Evolutionary conservation across 129 eudicot species (phyloP).

Genomic region (Smallanthus sonchifolius): DNA sequence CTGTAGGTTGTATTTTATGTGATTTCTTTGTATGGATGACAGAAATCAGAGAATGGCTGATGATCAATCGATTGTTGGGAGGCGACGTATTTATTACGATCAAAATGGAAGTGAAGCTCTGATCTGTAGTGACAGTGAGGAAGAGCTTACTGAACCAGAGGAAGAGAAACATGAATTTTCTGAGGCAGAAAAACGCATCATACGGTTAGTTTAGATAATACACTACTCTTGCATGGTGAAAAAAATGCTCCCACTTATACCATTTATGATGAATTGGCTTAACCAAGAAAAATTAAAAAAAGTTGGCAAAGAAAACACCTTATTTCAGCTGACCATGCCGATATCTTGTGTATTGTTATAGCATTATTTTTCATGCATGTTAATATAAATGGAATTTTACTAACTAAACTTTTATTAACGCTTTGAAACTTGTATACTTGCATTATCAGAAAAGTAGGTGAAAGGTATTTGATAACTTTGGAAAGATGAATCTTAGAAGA

Average conservation of each 20-base stretch:
- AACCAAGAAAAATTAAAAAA: background rate
- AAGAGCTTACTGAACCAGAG: conserved; percentile 62
- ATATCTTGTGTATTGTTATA: background rate
- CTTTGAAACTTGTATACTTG: conserved; percentile 5
- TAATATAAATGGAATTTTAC: background rate
- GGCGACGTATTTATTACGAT: conserved; percentile 84
- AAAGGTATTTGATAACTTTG: conserved; percentile 1
- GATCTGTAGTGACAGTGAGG: conserved; percentile 92
- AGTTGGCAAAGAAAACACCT: background rate
- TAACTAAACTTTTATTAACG: background rate
- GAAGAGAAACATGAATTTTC: conserved; percentile 78
- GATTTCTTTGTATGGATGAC: conserved; percentile 29
- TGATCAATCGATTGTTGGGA: conserved; percentile 92
- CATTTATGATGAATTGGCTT: background rate
- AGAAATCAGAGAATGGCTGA: conserved; percentile 98
- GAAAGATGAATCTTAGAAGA: background rate
- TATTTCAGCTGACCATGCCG: background rate
- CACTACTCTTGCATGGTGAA: conserved; percentile 17
- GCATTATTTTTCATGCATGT: background rate
- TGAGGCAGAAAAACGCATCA: conserved; percentile 72
- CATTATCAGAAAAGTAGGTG: conserved; percentile 5
- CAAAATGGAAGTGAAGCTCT: conserved; percentile 78
- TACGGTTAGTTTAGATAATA: conserved; percentile 49
- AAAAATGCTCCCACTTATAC: background rate
- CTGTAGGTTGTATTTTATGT: conserved; percentile 4